Base-by-base conservation (phyloP, 139 green algal species). In the Chlorella ohadii region DNA sequence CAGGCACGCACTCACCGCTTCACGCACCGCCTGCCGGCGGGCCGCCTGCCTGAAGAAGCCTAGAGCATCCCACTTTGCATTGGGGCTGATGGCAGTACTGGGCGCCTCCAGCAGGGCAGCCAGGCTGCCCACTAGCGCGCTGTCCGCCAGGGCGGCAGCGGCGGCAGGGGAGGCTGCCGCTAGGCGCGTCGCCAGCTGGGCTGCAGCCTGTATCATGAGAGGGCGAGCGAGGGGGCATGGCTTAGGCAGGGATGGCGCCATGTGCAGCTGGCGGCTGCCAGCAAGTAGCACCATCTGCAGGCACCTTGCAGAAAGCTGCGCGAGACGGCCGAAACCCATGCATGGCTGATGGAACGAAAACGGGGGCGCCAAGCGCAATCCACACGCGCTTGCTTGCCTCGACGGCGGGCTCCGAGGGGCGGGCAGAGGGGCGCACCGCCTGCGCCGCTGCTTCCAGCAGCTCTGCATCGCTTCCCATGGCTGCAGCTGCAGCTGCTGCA, bases 51-150 rank as follows among this genome's bases (percentile, higher is more conserved):
- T 33, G 63, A 83, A 73, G 41, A 34, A 73, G 5, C 34, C 63
- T 19, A 83, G 27, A 0, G 71, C 65, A 1, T 72, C 63, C 28
- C 72, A 38, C 63, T 83, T 83, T n/a, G 61, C 61, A 25, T 82
- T 34, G 0, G 76, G 76, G 59, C 57, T 59, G 57, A 82, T 56
- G 27, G 51, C 34, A 19, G 38, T 82, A 59, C 59, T 72, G 38
- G 76, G 57, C 27, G 63, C 57, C 28, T 56, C 36, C 56, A 82
- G 76, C 59, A 72, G 36, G 11, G 38, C 76, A 3, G 76, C 63
- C 61, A 83, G 63, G 17, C 38, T 36, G 39, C 44, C 41, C 38
- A 75, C n/a, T 41, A 73, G 39, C 1, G 28, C 31, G 79, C 79
- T 78, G 66, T 27, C 66, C 12, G 27, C 79, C 47, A 78, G 19